These are phyloP conservation scores for Geosmithia morbida DNA, from an alignment of 2,329 filamentous ascomycete species.

Conservation along the genomic window DNA sequence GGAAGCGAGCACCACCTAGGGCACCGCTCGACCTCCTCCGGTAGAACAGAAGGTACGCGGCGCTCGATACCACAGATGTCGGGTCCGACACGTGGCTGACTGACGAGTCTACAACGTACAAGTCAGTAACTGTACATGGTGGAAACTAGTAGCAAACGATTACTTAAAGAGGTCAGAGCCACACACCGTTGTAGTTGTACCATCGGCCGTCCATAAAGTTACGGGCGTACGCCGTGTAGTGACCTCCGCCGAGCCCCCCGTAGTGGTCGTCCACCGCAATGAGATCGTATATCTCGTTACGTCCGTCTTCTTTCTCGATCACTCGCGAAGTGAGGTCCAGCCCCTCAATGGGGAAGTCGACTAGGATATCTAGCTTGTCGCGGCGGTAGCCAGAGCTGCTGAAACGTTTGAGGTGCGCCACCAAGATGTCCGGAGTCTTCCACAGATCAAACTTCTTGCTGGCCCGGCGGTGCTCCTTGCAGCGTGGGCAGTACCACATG, in stretches of 20 bases:
- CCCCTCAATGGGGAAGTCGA: conserved; percentile 83
- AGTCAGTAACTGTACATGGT: not conserved
- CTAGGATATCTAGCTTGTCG: conserved; percentile 81
- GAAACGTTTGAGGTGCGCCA: conserved; percentile 92
- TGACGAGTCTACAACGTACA: conserved; percentile 47
- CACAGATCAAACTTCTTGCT: conserved; percentile 96
- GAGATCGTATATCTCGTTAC: conserved; percentile 77
- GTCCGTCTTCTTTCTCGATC: conserved; percentile 64
- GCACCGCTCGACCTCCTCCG: conserved; percentile 64
- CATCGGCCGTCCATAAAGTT: conserved; percentile 82
- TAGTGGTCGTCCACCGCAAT: conserved; percentile 95
- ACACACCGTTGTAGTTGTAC: conserved; percentile 93
- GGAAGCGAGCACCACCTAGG: conserved; percentile 66
- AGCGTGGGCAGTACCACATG: conserved; percentile 93
- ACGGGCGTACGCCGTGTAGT: conserved; percentile 90
- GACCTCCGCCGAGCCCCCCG: conserved; percentile 82
- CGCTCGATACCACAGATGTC: conserved; percentile 50
- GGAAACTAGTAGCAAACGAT: not conserved
- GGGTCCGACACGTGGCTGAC: conserved; percentile 49
- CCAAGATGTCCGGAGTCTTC: conserved; percentile 89
- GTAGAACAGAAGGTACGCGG: conserved; percentile 92
- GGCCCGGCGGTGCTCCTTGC: conserved; percentile 83
- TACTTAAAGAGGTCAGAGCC: not conserved
- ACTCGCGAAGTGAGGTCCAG: conserved; percentile 73
- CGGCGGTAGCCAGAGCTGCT: conserved; percentile 69